phyloP scores from a whole-genome alignment of 139 green algal species.

The Nannochloris sp. region DNA sequence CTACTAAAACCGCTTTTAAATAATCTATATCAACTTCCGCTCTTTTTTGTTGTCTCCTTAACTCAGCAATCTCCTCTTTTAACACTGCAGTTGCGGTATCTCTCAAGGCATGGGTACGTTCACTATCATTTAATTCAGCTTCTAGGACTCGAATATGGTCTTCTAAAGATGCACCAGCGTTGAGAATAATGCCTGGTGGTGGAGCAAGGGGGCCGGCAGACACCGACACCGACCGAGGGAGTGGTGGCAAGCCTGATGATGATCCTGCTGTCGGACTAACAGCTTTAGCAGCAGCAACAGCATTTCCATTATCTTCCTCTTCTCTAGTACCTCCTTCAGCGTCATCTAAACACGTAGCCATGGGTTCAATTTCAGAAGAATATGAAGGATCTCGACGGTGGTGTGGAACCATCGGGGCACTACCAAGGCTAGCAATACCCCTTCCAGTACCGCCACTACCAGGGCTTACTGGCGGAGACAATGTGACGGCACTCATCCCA shows the following conservation, averaged over 20 bases:
- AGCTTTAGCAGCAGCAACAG: too few relatives aligned
- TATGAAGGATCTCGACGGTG: neutral
- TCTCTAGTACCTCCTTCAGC: neutral
- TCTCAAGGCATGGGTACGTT: constrained; percentile 39
- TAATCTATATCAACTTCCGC: constrained; percentile 30
- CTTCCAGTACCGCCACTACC: too few relatives aligned
- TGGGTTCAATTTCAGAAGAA: neutral
- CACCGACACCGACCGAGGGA: too few relatives aligned
- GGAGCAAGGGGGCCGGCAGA: too few relatives aligned
- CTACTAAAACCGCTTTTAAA: constrained; percentile 39
- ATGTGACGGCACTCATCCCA: too few relatives aligned
- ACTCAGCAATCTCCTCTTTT: constrained; percentile 44
- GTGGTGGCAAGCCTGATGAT: too few relatives aligned
- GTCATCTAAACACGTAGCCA: neutral
- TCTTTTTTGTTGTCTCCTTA: constrained; percentile 21
- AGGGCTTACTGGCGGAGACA: too few relatives aligned
- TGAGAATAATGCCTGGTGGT: neutral
- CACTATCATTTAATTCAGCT: constrained; percentile 7
- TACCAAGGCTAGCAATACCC: too few relatives aligned
- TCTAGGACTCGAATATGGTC: neutral
- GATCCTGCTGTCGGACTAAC: too few relatives aligned
- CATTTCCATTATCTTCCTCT: neutral
- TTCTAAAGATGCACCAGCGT: neutral
- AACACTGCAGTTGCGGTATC: constrained; percentile 34
- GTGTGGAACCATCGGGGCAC: neutral